Conservation (phyloP, 129 eudicot species). For the Flaveria sonorensis region DNA sequence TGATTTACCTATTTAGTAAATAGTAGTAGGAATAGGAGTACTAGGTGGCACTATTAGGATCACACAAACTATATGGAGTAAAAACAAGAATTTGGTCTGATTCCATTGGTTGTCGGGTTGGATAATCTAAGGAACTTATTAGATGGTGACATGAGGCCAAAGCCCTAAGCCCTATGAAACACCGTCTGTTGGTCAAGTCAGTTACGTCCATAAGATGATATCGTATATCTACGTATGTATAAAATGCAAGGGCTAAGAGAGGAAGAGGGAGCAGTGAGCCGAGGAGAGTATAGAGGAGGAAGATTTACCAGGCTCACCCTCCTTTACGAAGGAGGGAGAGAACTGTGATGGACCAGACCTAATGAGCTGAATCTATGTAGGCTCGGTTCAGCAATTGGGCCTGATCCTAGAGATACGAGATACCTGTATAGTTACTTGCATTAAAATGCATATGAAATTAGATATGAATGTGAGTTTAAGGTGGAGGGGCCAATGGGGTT, state of each 20-base stretch:
- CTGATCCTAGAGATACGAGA: neutral
- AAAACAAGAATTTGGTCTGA: conserved; percentile 8
- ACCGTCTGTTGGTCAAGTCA: no score
- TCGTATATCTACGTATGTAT: no score
- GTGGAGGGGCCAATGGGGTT: conserved; percentile 23
- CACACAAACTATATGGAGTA: neutral
- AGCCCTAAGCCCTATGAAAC: no score
- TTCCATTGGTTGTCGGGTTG: neutral
- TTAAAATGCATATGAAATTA: neutral
- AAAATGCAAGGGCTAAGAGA: neutral
- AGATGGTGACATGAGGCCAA: no score
- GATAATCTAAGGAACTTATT: no score
- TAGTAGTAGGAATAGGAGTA: neutral
- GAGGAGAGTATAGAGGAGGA: neutral
- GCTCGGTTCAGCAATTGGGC: neutral
- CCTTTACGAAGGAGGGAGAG: neutral
- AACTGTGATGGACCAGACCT: neutral
- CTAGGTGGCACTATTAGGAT: neutral
- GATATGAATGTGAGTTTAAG: neutral
- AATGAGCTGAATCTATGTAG: neutral
- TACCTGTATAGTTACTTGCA: neutral
- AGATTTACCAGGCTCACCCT: neutral
- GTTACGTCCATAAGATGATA: no score
- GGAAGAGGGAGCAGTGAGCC: no score
- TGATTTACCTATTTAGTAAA: conserved; percentile 16